phyloP scores from a whole-genome alignment of 2,329 filamentous ascomycete genomes.

The Allantophomopsis cytisporea region DNA sequence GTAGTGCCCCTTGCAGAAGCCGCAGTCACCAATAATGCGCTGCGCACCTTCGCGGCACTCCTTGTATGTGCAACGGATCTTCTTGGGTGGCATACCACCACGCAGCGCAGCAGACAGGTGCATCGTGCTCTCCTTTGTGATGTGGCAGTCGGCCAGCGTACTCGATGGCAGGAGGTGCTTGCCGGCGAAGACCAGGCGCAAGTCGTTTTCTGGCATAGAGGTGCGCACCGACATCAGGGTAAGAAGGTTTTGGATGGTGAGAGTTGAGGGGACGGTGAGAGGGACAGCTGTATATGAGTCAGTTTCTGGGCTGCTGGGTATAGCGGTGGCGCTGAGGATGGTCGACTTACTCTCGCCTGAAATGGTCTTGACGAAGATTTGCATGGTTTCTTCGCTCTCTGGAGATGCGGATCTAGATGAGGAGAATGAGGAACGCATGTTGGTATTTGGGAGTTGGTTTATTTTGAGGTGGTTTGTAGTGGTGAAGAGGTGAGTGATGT shows the following conservation, averaged over 20 bases:
- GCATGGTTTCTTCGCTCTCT: slow-evolving; percentile 36
- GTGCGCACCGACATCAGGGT: slow-evolving; percentile 43
- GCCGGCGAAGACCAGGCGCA: slow-evolving; percentile 43
- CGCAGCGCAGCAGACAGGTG: slow-evolving; percentile 43
- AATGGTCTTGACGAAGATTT: slow-evolving; percentile 47
- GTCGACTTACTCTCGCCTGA: slow-evolving; percentile 38
- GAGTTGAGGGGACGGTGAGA: slow-evolving; percentile 36
- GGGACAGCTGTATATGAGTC: slow-evolving; percentile 31
- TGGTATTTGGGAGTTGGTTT: slow-evolving; percentile 2
- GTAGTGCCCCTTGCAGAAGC: slow-evolving; percentile 87
- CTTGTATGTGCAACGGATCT: slow-evolving; percentile 77
- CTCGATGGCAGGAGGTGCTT: slow-evolving; percentile 32
- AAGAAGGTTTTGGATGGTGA: slow-evolving; percentile 38
- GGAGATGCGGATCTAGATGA: slow-evolving; percentile 19
- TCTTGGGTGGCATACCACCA: slow-evolving; percentile 51
- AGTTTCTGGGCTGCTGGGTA: background rate
- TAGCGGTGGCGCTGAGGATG: background rate
- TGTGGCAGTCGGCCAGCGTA: slow-evolving; percentile 30
- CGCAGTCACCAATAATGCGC: slow-evolving; percentile 90
- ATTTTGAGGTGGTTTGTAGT: background rate
- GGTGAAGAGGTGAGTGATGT: background rate
- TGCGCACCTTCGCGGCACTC: slow-evolving; percentile 81
- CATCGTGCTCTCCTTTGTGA: slow-evolving; percentile 33
- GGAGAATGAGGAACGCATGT: slow-evolving; percentile 13
- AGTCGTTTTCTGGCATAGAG: slow-evolving; percentile 31